These are phyloP conservation scores for Neurospora sp. DNA, from an alignment of 495 filamentous ascomycete species.

Conservation along the genomic window DNA sequence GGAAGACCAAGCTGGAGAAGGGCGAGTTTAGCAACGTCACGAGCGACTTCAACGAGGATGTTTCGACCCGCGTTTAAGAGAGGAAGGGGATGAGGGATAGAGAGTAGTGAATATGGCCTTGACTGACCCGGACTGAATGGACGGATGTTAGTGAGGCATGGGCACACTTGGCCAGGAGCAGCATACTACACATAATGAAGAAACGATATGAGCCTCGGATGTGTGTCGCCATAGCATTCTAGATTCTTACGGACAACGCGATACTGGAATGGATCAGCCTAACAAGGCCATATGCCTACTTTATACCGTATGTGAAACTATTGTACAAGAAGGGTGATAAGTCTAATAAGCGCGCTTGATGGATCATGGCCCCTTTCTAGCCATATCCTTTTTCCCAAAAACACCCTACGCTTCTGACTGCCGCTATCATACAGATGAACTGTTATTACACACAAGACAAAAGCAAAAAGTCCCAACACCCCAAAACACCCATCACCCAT, in stretches of 20 bases:
- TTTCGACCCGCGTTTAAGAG: background rate
- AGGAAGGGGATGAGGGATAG: background rate
- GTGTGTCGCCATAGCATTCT: background rate
- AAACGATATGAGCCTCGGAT: background rate
- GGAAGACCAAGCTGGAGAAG: conserved; percentile 97
- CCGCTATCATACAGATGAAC: background rate
- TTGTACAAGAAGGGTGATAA: conserved; percentile 15
- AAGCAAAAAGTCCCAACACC: background rate
- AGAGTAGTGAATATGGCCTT: background rate
- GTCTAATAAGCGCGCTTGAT: conserved; percentile 1
- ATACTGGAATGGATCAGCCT: background rate
- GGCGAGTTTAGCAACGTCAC: conserved; percentile 98
- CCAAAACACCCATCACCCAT: background rate
- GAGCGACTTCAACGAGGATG: conserved; percentile 49
- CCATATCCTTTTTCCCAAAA: too few species aligned
- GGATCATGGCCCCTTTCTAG: background rate
- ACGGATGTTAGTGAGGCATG: background rate
- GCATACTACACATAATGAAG: background rate
- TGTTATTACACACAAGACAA: background rate
- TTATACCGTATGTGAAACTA: conserved; percentile 8
- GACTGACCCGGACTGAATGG: background rate
- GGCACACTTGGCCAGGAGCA: background rate
- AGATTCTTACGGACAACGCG: background rate
- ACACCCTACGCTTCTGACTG: background rate
- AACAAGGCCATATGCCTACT: background rate